Percentiles rank a stretch among this genome's conserved stretches.
Evolutionary conservation across 2,329 filamentous ascomycete species (phyloP).

Genomic region (Xylaria polymorpha): DNA sequence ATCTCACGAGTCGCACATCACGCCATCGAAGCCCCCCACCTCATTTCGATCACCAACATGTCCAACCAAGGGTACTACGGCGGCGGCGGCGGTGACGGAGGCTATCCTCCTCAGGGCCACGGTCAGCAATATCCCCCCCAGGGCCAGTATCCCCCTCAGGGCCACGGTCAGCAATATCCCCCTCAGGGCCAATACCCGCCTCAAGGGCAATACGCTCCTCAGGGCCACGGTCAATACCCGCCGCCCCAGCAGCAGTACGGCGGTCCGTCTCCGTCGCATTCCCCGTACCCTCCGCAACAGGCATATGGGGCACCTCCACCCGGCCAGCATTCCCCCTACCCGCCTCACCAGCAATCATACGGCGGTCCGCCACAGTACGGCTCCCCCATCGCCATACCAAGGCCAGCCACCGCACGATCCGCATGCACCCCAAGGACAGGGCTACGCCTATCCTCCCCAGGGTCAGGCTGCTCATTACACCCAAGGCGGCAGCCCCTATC

Average conservation of each 20-base stretch:
- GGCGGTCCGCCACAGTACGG: constrained; percentile 36
- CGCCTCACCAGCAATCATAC: constrained; percentile 41
- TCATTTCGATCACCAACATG: constrained; percentile 35
- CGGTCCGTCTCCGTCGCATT: constrained; percentile 39
- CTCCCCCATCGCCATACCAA: constrained; percentile 30
- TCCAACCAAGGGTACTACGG: constrained; percentile 46
- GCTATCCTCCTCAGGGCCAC: constrained; percentile 29
- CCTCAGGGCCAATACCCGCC: constrained; percentile 42
- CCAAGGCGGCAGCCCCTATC: constrained; percentile 38
- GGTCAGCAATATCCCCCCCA: constrained; percentile 38
- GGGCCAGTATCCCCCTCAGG: constrained; percentile 41
- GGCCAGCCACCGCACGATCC: constrained; percentile 38
- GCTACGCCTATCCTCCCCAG: constrained; percentile 36
- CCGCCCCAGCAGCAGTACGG: constrained; percentile 40
- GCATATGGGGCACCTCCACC: constrained; percentile 42
- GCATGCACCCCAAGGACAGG: constrained; percentile 39
- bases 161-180: constrained; percentile 42
- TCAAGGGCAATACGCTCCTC: constrained; percentile 39
- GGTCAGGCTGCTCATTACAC: constrained; percentile 39
- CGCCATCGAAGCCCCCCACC: constrained; percentile 4
- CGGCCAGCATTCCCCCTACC: constrained; percentile 43
- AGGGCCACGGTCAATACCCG: constrained; percentile 39
- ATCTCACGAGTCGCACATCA: not conserved
- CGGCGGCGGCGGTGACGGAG: constrained; percentile 32
- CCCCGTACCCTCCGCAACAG: constrained; percentile 39